A percentile compares a stretch with the other conserved stretches of the same genome.
Evolutionary conservation across 352 stramenopile genomes (phyloP).

Genomic region (Blastocystis sp.): DNA sequence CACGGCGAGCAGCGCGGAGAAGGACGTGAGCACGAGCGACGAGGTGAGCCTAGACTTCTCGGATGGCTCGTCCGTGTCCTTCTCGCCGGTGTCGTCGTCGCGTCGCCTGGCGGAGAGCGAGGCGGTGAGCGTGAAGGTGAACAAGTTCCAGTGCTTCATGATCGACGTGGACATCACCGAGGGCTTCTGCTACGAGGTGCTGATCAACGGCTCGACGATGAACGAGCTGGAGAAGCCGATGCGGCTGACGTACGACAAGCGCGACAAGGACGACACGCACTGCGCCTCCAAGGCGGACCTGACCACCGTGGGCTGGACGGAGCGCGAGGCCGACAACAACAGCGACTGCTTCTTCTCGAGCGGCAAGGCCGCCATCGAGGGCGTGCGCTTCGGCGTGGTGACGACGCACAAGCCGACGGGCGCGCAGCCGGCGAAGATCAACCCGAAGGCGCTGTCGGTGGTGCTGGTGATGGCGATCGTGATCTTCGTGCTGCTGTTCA

Average conservation of each 20-base stretch:
- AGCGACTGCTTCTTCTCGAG: not conserved
- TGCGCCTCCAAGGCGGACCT: conserved; percentile 35
- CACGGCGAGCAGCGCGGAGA: not conserved
- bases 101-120: conserved; percentile 10
- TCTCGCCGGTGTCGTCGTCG: not conserved
- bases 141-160: conserved; percentile 60
- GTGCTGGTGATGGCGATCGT: conserved; percentile 46
- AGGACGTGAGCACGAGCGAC: not conserved
- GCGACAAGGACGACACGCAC: conserved; percentile 14
- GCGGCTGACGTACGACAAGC: conserved; percentile 5
- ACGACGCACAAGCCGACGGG: not conserved
- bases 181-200: conserved; percentile 61
- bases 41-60: not conserved
- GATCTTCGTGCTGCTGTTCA: conserved; percentile 63
- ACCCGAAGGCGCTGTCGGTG: conserved; percentile 17
- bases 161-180: conserved; percentile 56
- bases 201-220: conserved; percentile 31
- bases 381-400: conserved; percentile 8
- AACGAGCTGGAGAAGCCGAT: not conserved
- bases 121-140: conserved; percentile 2
- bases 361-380: not conserved
- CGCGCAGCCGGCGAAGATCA: conserved; percentile 1
- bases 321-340: not conserved
- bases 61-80: conserved; percentile 37
- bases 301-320: not conserved